Percentiles rank a stretch among this genome's conserved stretches.
Evolutionary conservation across 257 asterid genomes (phyloP).

Genomic region (Pogostemon cablin): DNA sequence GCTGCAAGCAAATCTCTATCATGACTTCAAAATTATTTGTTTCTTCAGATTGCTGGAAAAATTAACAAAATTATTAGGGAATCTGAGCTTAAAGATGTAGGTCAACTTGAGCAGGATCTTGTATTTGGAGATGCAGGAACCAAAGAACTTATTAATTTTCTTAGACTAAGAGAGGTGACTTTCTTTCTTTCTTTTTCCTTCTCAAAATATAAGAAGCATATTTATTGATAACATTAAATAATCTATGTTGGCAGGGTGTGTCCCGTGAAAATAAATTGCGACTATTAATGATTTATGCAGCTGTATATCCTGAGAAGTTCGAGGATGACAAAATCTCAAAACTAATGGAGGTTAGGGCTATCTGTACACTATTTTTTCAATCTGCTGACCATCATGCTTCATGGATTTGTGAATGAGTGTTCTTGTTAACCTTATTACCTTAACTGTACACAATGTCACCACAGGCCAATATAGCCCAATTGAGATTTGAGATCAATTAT

Average conservation of each 20-base stretch:
- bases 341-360: constrained; percentile 76
- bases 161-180: constrained; percentile 44
- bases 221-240: constrained; percentile 26
- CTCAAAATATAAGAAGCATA: constrained; percentile 15
- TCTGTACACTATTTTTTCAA: not conserved
- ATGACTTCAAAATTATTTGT: constrained; percentile 21
- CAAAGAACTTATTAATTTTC: constrained; percentile 84
- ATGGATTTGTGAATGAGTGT: constrained; percentile 9
- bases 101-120: constrained; percentile 95
- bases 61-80: constrained; percentile 81
- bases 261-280: constrained; percentile 91
- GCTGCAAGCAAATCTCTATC: constrained; percentile 9
- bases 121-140: constrained; percentile 99
- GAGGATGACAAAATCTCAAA: constrained; percentile 86
- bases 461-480: not conserved
- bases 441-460: constrained; percentile 14
- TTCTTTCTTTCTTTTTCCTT: constrained; percentile 17
- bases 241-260: constrained; percentile 64
- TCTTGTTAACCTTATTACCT: constrained; percentile 3
- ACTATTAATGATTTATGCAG: constrained; percentile 94
- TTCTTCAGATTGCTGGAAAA: constrained; percentile 85
- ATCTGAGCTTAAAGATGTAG: constrained; percentile 84
- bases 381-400: not conserved
- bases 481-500: not conserved
- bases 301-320: constrained; percentile 89